A percentile compares a stretch with the other conserved stretches of the same genome.
Conservation (phyloP, 1,284 basidiomycete species). For the Ustilago loliicola region DNA sequence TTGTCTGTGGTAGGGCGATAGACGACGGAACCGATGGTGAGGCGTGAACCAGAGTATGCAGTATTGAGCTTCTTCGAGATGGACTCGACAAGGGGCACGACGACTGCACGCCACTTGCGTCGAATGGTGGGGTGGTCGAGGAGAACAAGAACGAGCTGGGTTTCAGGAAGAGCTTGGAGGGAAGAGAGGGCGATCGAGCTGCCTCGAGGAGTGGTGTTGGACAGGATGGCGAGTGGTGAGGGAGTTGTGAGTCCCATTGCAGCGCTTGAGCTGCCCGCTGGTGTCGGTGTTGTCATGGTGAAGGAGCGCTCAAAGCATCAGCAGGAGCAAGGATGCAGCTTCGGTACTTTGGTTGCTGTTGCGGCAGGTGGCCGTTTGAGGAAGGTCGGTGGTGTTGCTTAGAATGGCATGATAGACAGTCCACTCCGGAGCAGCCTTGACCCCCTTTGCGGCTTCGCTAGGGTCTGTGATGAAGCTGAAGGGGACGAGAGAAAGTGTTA, state of each 20-base stretch:
- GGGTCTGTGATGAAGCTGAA: neutral
- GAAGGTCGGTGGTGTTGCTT: neutral
- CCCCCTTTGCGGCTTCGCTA: too few relatives aligned
- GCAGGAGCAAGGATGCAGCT: neutral
- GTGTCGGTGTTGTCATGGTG: slow-evolving; percentile 43
- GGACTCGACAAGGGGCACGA: slow-evolving; percentile 38
- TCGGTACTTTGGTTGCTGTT: neutral
- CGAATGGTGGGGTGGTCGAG: slow-evolving; percentile 44
- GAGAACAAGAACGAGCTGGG: slow-evolving; percentile 42
- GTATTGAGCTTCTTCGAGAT: slow-evolving; percentile 41
- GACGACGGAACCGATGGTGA: slow-evolving; percentile 41
- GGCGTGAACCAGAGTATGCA: slow-evolving; percentile 37
- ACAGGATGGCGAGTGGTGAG: slow-evolving; percentile 41
- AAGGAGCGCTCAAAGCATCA: neutral
- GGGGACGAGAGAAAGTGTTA: neutral
- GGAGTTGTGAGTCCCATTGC: slow-evolving; percentile 34
- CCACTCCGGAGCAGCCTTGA: too few relatives aligned
- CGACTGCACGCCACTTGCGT: slow-evolving; percentile 37
- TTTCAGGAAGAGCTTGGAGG: slow-evolving; percentile 41
- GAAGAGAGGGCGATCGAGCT: slow-evolving; percentile 40
- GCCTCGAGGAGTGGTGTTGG: slow-evolving; percentile 30
- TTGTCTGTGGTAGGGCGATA: slow-evolving; percentile 36
- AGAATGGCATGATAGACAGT: neutral
- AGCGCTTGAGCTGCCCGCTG: slow-evolving; percentile 29
- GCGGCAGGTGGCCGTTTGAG: neutral